phyloP scores from a whole-genome alignment of 768 basidiomycete species.

The Leccinum variicolor region DNA sequence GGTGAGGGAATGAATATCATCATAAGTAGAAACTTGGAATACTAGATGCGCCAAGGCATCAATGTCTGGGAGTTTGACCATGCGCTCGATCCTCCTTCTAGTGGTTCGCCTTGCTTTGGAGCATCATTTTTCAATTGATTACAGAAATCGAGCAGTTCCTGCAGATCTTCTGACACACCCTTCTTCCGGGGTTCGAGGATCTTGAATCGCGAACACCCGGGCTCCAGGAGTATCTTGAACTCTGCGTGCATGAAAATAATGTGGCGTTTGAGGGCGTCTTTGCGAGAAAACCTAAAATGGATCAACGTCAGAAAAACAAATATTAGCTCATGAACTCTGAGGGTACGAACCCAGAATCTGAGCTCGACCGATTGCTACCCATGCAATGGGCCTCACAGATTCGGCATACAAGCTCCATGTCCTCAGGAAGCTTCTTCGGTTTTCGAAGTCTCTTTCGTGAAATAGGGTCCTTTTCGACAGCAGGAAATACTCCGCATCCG shows the following conservation, averaged over 20 bases:
- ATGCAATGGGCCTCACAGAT: not conserved
- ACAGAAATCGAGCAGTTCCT: not conserved
- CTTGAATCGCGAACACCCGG: not conserved
- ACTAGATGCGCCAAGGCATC: no score
- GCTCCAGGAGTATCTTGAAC: not conserved
- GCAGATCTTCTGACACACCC: not conserved
- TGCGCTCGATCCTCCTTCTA: not conserved
- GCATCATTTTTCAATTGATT: not conserved
- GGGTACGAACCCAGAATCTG: no score
- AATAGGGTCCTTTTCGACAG: no score
- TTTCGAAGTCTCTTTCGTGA: not conserved
- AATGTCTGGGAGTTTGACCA: no score
- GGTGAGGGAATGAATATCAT: no score
- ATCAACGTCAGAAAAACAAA: not conserved
- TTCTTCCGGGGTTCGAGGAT: not conserved
- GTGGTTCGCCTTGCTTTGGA: not conserved
- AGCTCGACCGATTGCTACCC: not conserved
- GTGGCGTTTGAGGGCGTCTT: slow-evolving; percentile 11
- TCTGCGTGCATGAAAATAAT: not conserved
- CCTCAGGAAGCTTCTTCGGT: not conserved
- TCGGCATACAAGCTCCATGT: not conserved
- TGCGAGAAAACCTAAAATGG: slow-evolving; percentile 2
- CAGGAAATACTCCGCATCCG: not conserved
- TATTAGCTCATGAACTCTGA: not conserved
- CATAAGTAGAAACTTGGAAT: not conserved